phyloP scores from a whole-genome alignment of 257 asterid species.

The Schizonepeta tenuifolia region DNA sequence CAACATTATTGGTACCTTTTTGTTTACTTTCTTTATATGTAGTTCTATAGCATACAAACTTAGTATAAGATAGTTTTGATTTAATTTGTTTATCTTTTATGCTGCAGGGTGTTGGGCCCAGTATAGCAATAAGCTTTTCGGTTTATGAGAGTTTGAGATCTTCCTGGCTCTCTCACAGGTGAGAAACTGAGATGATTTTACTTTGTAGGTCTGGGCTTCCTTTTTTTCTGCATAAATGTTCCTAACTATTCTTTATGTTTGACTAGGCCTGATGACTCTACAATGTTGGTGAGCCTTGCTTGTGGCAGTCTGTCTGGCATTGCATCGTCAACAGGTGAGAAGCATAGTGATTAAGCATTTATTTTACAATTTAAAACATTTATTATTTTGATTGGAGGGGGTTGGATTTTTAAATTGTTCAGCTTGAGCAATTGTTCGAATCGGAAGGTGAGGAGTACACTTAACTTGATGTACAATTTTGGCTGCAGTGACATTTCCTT shows the following conservation, averaged over 20 bases:
- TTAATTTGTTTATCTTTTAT: conserved; percentile 13
- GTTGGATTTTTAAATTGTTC: not conserved
- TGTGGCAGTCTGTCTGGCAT: conserved; percentile 97
- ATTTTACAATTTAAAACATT: not conserved
- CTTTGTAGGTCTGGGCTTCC: not conserved
- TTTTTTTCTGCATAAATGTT: not conserved
- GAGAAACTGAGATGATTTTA: conserved; percentile 10
- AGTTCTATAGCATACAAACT: conserved; percentile 5
- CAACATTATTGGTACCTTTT: conserved; percentile 78
- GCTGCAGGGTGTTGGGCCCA: conserved; percentile 94
- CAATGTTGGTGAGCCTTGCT: conserved; percentile 73
- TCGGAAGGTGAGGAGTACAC: not conserved
- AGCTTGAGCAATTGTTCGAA: not conserved
- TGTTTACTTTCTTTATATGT: not conserved
- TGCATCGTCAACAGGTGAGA: conserved; percentile 87
- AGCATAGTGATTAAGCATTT: not conserved
- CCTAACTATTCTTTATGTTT: conserved; percentile 6
- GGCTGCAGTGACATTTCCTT: conserved; percentile 78
- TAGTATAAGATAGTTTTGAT: not conserved
- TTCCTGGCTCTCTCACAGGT: conserved; percentile 67
- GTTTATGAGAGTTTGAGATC: conserved; percentile 82
- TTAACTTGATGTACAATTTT: not conserved
- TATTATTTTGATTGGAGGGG: too few species aligned
- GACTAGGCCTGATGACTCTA: conserved; percentile 77
- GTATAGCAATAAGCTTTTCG: conserved; percentile 91